A percentile compares a stretch with the other conserved stretches of the same genome.
Conservation (phyloP, 2,329 filamentous ascomycete species). For the Talaromyces amestolkiae region DNA sequence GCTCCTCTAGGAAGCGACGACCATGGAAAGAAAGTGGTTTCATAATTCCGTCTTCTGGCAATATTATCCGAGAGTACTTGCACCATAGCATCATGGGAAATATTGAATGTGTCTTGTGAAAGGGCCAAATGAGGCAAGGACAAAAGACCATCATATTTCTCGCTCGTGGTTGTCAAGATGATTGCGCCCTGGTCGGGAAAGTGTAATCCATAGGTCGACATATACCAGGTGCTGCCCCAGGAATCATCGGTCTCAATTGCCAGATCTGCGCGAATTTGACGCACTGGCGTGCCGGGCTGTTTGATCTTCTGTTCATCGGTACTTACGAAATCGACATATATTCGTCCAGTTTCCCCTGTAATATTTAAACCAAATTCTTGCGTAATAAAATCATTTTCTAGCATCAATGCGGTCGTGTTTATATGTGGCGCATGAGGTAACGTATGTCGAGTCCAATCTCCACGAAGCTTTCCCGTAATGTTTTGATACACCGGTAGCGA, state of each 20-base stretch:
- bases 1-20: constrained; percentile 64
- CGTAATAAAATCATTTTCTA: constrained; percentile 64
- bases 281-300: constrained; percentile 50
- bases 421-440: constrained; percentile 49
- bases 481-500: constrained; percentile 69
- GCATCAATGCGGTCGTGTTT: constrained; percentile 65
- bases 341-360: constrained; percentile 67
- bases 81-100: constrained; percentile 66
- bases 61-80: constrained; percentile 68
- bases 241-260: constrained; percentile 69
- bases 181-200: constrained; percentile 77
- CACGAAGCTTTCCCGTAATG: constrained; percentile 71
- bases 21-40: constrained; percentile 67
- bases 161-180: constrained; percentile 82
- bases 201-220: constrained; percentile 79
- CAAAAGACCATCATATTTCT: constrained; percentile 92
- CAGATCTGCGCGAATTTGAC: constrained; percentile 67
- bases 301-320: constrained; percentile 38
- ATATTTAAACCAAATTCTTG: constrained; percentile 74
- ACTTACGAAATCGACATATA: constrained; percentile 67
- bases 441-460: constrained; percentile 67
- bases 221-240: constrained; percentile 72
- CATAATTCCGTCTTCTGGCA: constrained; percentile 58
- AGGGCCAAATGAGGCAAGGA: constrained; percentile 79
- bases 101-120: constrained; percentile 54